Conservation (phyloP, 1,139 yeast species). For the Nakaseomyces sp. region DNA sequence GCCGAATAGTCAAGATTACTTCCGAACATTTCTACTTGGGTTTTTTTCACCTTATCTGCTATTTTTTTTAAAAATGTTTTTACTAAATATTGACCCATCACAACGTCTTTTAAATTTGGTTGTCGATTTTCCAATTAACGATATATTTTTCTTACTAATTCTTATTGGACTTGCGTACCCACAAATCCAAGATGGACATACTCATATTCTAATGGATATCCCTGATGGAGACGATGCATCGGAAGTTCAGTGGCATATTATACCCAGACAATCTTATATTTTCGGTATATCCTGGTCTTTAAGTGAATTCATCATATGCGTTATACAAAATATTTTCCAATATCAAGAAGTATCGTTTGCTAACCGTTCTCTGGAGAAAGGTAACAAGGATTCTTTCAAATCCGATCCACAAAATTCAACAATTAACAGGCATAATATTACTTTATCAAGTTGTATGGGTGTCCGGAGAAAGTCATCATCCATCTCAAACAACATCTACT, state of each 20-base stretch:
- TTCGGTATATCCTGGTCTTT: slow-evolving; percentile 31
- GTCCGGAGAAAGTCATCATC: slow-evolving; percentile 25
- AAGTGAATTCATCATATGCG: slow-evolving; percentile 25
- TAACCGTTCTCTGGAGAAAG: slow-evolving; percentile 1
- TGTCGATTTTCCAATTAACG: slow-evolving; percentile 28
- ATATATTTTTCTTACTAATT: slow-evolving; percentile 28
- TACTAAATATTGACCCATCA: slow-evolving; percentile 17
- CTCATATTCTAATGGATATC: neutral
- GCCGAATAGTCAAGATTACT: slow-evolving; percentile 32
- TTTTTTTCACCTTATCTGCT: slow-evolving; percentile 29
- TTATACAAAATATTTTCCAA: slow-evolving; percentile 20
- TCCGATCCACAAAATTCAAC: slow-evolving; percentile 5
- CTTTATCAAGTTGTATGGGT: slow-evolving; percentile 27
- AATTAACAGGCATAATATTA: slow-evolving; percentile 20
- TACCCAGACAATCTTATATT: slow-evolving; percentile 30
- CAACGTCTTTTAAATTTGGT: slow-evolving; percentile 19
- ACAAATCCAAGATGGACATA: slow-evolving; percentile 23
- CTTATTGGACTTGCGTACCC: slow-evolving; percentile 32
- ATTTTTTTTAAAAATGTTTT: slow-evolving; percentile 24
- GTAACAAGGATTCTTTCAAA: slow-evolving; percentile 6
- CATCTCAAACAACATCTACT: slow-evolving; percentile 29
- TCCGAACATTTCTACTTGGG: slow-evolving; percentile 30
- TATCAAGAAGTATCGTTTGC: slow-evolving; percentile 22
- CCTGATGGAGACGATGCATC: slow-evolving; percentile 6
- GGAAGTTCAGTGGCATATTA: slow-evolving; percentile 26